Percentiles rank a stretch among this genome's conserved stretches.
Conservation (phyloP, 2,329 filamentous ascomycete genomes). For the Helminthosporium solani region DNA sequence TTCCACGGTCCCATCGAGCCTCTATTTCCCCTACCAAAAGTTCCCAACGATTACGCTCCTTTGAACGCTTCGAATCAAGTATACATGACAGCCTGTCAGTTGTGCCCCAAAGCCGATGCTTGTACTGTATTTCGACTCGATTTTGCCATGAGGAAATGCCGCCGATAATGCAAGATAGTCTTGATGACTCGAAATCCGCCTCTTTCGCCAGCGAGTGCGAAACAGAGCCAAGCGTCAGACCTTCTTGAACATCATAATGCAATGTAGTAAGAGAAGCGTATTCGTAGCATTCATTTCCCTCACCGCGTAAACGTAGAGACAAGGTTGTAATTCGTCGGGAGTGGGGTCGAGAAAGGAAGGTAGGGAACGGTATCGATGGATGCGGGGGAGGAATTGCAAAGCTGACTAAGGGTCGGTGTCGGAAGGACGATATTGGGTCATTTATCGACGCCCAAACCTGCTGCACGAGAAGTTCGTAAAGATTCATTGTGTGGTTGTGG, state of each 20-base stretch:
- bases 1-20: neutral
- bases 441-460: constrained; percentile 95
- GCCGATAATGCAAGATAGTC: constrained; percentile 7
- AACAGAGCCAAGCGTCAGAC: constrained; percentile 16
- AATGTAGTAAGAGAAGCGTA: constrained; percentile 14
- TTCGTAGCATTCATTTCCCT: constrained; percentile 16
- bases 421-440: constrained; percentile 34
- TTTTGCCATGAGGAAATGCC: constrained; percentile 3
- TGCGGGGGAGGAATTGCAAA: constrained; percentile 29
- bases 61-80: constrained; percentile 1
- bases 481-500: constrained; percentile 47
- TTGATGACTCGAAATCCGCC: constrained; percentile 10
- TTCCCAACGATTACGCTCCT: constrained; percentile 1
- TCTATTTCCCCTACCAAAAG: neutral
- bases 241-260: constrained; percentile 10
- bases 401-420: constrained; percentile 33
- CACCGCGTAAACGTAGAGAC: constrained; percentile 14
- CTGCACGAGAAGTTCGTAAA: constrained; percentile 59
- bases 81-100: constrained; percentile 9
- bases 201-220: constrained; percentile 19
- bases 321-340: constrained; percentile 20
- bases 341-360: constrained; percentile 32
- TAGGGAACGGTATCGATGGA: constrained; percentile 37
- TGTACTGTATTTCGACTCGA: constrained; percentile 6
- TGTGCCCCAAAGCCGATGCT: constrained; percentile 1